Evolutionary conservation across 306 rosid genomes (phyloP), one percentile per base, ranked within the genome.

Genomic region (Cicer cuneatum): DNA sequence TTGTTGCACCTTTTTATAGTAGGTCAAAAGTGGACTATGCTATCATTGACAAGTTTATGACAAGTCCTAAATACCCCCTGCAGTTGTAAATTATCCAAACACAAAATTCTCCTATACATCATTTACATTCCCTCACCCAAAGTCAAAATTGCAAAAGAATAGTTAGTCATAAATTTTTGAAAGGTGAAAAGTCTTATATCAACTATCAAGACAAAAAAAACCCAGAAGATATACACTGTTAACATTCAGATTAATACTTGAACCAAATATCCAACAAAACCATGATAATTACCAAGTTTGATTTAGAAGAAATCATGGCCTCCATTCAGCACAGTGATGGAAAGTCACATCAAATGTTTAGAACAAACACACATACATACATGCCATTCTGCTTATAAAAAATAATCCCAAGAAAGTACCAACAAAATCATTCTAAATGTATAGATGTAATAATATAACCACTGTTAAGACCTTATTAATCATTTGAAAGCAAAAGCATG

Each of bases 381-480:
- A 56, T 41, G 41, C 47, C 9, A 61, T 47, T 56, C 5, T 45
- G 11, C 35, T 39, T 52, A 40, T 51, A 12, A 74, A 37, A 48
- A 48, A 48, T 13, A 24, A 21, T 14, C 19, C 33, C 8, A 38
- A 51, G 40, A 15, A 75, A 63, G 15, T 74, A 51, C 33, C 16
- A 19, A 51, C 43, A 49, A 40, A 52, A 38, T 51, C 4, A n/a
- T 63, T 75, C 58, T 65, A 24, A 66, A 66, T 39, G 67, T 7
- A 14, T 52, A 41, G 37, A 54, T 54, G 10, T 54, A 54, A 19
- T 19, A 13, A 54, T 9, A 43, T 52, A 51, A 41, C 3, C 24
- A 42, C 11, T 24, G 57, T 75, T 5, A 1, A 42, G 10, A 2
- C 21, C 35, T 62, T 13, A 13, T 5, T 5, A 12, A 35, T 35